Evolutionary conservation across 805 yeast genomes (phyloP).

Genomic region (Nakazawaea anatomiae): DNA sequence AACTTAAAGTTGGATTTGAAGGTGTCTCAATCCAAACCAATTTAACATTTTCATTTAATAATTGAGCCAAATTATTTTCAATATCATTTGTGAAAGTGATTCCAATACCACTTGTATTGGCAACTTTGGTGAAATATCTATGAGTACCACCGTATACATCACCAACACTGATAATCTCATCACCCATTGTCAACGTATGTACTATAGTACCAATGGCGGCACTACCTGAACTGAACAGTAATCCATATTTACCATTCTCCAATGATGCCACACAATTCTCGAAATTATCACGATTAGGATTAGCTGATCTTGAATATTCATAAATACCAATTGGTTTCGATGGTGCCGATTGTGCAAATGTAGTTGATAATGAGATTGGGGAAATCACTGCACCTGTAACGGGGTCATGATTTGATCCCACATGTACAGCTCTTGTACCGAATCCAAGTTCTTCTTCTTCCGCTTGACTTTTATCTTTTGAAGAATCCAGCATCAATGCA

Average conservation of each 20-base stretch:
- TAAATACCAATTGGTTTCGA: constrained; percentile 70
- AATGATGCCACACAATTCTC: constrained; percentile 75
- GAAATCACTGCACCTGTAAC: constrained; percentile 83
- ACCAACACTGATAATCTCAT: constrained; percentile 74
- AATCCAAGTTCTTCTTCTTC: constrained; percentile 29
- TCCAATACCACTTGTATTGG: constrained; percentile 69
- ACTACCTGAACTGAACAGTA: constrained; percentile 82
- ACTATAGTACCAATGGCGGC: constrained; percentile 76
- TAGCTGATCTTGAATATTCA: constrained; percentile 81
- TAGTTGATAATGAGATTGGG: constrained; percentile 77
- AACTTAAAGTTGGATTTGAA: constrained; percentile 78
- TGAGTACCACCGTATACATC: constrained; percentile 93
- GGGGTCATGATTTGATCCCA: constrained; percentile 68
- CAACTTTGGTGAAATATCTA: constrained; percentile 84
- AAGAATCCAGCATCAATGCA: no score
- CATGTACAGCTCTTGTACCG: constrained; percentile 81
- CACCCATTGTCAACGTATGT: constrained; percentile 65
- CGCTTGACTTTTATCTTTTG: no score
- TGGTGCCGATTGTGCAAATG: constrained; percentile 78
- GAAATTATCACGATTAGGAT: constrained; percentile 81
- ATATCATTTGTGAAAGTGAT: constrained; percentile 64
- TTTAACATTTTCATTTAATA: constrained; percentile 57
- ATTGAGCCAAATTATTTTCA: constrained; percentile 47
- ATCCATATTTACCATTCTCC: constrained; percentile 68
- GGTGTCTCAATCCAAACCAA: constrained; percentile 89